Conservation (phyloP, 352 stramenopile species). For the Phytophthora litchii region DNA sequence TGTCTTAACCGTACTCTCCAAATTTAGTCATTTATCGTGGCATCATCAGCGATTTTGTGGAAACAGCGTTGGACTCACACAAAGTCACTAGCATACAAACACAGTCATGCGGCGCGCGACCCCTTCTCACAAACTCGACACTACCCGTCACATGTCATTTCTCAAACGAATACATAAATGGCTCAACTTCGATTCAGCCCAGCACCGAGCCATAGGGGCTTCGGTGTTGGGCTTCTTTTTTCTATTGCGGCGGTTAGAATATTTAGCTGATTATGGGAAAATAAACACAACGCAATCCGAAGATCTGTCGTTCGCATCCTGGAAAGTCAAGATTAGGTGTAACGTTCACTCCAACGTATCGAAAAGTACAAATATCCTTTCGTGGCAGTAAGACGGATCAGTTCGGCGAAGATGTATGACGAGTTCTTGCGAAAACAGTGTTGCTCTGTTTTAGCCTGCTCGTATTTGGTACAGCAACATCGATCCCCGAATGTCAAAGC, state of each 20-base stretch:
- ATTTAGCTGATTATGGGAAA: background rate
- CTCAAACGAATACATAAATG: conserved; percentile 7
- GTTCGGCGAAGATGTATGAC: too few relatives aligned
- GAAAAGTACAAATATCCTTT: too few relatives aligned
- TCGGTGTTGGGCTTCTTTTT: conserved; percentile 24
- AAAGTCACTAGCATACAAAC: conserved; percentile 24
- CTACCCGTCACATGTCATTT: conserved; percentile 14
- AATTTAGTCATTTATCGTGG: conserved; percentile 22
- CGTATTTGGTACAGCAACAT: too few relatives aligned
- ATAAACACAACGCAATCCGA: background rate
- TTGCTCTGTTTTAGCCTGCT: too few relatives aligned
- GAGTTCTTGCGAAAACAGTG: too few relatives aligned
- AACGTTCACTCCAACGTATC: too few relatives aligned
- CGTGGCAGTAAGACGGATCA: too few relatives aligned
- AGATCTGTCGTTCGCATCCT: background rate
- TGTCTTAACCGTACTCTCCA: conserved; percentile 10
- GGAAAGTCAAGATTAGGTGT: background rate
- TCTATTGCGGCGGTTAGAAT: conserved; percentile 5
- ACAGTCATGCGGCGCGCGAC: conserved; percentile 29
- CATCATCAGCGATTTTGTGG: conserved; percentile 7
- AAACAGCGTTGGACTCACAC: conserved; percentile 20
- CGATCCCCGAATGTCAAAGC: too few relatives aligned
- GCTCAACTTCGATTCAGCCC: conserved; percentile 10
- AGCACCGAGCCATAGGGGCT: conserved; percentile 33
- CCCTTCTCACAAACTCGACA: conserved; percentile 1